These are phyloP conservation scores for Thielaviopsis euricoi DNA, from an alignment of 2,329 filamentous ascomycete genomes.

Conservation along the genomic window DNA sequence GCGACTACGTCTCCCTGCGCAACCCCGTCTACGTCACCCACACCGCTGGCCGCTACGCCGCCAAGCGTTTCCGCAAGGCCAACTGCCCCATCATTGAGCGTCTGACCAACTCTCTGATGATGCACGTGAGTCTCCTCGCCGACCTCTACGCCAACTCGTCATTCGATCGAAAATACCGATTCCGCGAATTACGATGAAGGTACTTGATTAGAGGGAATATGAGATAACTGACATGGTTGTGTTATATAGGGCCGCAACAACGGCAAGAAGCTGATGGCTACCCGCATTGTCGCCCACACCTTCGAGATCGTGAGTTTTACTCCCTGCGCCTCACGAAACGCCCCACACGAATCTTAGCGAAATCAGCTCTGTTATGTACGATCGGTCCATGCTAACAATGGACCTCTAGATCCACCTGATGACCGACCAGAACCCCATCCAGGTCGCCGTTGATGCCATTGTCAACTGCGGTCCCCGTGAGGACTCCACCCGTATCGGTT, in stretches of 20 bases:
- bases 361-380: background rate
- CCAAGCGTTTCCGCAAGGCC: constrained; percentile 99
- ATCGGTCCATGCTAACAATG: constrained; percentile 17
- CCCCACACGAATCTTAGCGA: background rate
- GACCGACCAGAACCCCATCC: constrained; percentile 99
- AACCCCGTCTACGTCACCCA: constrained; percentile 98
- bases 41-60: constrained; percentile 94
- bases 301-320: constrained; percentile 87
- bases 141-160: background rate
- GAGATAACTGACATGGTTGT: constrained; percentile 39
- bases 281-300: constrained; percentile 95
- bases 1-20: constrained; percentile 99
- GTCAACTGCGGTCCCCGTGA: constrained; percentile 99
- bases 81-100: constrained; percentile 99
- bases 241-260: constrained; percentile 99
- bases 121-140: constrained; percentile 45
- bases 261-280: constrained; percentile 99
- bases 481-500: constrained; percentile 99
- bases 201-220: background rate
- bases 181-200: background rate
- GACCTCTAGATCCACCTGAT: constrained; percentile 84
- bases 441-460: constrained; percentile 97
- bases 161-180: background rate
- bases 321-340: background rate
- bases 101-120: constrained; percentile 99